These are phyloP conservation scores for Ettlia oleoabundans DNA, from an alignment of 139 green algal genomes.

Conservation along the genomic window DNA sequence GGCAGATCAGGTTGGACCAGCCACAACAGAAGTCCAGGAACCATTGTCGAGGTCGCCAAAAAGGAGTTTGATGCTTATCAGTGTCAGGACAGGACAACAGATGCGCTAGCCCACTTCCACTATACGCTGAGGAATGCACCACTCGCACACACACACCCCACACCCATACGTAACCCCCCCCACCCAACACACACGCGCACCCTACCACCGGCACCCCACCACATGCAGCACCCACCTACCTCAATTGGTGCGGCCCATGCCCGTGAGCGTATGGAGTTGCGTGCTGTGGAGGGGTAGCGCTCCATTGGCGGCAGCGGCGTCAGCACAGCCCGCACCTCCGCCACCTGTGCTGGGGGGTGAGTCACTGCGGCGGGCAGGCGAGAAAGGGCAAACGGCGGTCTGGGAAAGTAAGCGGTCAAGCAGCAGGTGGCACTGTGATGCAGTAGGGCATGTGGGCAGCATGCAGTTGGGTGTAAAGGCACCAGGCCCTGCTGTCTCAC, in stretches of 20 bases:
- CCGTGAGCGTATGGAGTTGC: conserved; percentile 85
- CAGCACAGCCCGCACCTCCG: conserved; percentile 73
- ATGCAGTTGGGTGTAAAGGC: too few species aligned
- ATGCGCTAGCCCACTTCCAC: too few species aligned
- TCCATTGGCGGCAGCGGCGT: conserved; percentile 60
- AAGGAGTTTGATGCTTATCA: too few species aligned
- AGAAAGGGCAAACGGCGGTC: neutral
- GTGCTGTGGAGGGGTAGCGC: conserved; percentile 66
- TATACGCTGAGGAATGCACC: too few species aligned
- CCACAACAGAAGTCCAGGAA: neutral
- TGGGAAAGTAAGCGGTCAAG: neutral
- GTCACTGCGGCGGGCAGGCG: conserved; percentile 12
- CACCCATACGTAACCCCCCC: too few species aligned
- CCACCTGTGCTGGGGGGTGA: conserved; percentile 46
- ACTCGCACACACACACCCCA: too few species aligned
- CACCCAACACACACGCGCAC: neutral
- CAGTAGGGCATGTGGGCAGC: too few species aligned
- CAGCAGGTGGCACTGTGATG: too few species aligned
- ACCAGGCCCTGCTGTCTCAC: too few species aligned
- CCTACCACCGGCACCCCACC: neutral
- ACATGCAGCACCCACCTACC: neutral
- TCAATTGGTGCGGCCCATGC: conserved; percentile 71
- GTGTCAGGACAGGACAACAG: too few species aligned
- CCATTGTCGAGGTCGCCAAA: neutral
- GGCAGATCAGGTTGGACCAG: neutral